Conservation (phyloP, 2,329 filamentous ascomycete genomes). For the Alternaria consortialis region DNA sequence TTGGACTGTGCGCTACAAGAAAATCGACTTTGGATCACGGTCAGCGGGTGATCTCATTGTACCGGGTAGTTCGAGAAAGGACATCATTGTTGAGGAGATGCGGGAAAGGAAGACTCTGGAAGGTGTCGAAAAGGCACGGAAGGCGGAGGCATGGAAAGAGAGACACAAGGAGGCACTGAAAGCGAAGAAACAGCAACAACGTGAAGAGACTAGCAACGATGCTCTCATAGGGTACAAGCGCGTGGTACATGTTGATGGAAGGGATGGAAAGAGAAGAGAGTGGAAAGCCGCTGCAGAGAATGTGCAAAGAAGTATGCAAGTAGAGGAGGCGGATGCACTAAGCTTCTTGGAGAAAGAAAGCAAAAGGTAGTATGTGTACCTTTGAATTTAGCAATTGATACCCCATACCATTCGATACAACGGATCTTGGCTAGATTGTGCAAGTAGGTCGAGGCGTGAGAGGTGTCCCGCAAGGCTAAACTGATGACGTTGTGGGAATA, state of each 20-base stretch:
- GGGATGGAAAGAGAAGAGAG: background rate
- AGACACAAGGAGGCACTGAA: background rate
- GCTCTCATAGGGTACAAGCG: constrained; percentile 8
- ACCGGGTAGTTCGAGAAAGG: constrained; percentile 13
- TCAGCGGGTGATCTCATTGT: constrained; percentile 14
- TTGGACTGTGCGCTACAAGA: constrained; percentile 41
- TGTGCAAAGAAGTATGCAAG: constrained; percentile 4
- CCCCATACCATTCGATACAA: background rate
- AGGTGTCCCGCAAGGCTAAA: background rate
- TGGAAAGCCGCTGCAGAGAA: background rate
- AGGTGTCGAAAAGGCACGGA: background rate
- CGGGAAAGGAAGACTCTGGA: background rate
- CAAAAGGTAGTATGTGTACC: background rate
- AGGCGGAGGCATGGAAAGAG: background rate
- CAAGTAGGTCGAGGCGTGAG: background rate
- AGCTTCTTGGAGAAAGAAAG: background rate
- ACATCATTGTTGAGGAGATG: constrained; percentile 16
- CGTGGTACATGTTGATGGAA: constrained; percentile 5
- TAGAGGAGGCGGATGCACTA: constrained; percentile 4
- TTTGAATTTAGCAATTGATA: background rate
- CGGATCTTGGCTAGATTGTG: background rate
- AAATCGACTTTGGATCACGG: constrained; percentile 26
- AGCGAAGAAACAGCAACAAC: background rate
- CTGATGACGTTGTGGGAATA: constrained; percentile 4
- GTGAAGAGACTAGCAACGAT: background rate